Evolutionary conservation across 345 rosid species (phyloP), one percentile per base, ranked within the genome.

Genomic region (Acer yangbiense): DNA sequence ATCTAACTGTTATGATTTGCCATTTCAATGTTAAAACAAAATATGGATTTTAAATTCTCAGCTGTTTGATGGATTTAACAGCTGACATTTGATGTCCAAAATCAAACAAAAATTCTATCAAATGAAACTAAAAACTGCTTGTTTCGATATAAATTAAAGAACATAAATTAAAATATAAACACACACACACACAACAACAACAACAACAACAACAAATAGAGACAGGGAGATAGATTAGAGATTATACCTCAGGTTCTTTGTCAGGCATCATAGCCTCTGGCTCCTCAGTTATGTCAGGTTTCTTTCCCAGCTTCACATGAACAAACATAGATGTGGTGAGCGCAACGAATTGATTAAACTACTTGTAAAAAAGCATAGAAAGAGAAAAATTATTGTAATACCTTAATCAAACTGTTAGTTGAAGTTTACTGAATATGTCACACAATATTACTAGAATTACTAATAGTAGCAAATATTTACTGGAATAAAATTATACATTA

Each of bases 181-280:
- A 11, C 67, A n/a, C n/a, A n/a, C n/a, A n/a, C n/a, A n/a, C n/a
- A n/a, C n/a, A n/a, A n/a, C n/a, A n/a, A n/a, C n/a, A n/a, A n/a
- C n/a, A n/a, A n/a, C n/a, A n/a, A 65, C 3, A 20, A 3, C 11
- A 50, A 48, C 16, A 48, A 50, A 25, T 25, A 25, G 27, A 25
- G 32, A 48, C 18, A 14, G 17, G 29, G 12, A 0, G 2, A n/a
- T n/a, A n/a, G n/a, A 23, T n/a, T 23, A n/a, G 20, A n/a, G 20
- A 32, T 14, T 71, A 43, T 12, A 95, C 99, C 88, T 96, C 99
- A 63, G 98, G 97, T 84, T 96, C 98, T 75, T 88, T 96, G 90
- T 96, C 98, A 71, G n/a, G n/a, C n/a, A n/a, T n/a, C n/a, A n/a
- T n/a, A n/a, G n/a, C n/a, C n/a, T n/a, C n/a, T n/a, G n/a, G n/a